A percentile compares a stretch with the other conserved stretches of the same genome.
phyloP scores from a whole-genome alignment of 2,329 filamentous ascomycete species.

The Colletotrichum trifolii region DNA sequence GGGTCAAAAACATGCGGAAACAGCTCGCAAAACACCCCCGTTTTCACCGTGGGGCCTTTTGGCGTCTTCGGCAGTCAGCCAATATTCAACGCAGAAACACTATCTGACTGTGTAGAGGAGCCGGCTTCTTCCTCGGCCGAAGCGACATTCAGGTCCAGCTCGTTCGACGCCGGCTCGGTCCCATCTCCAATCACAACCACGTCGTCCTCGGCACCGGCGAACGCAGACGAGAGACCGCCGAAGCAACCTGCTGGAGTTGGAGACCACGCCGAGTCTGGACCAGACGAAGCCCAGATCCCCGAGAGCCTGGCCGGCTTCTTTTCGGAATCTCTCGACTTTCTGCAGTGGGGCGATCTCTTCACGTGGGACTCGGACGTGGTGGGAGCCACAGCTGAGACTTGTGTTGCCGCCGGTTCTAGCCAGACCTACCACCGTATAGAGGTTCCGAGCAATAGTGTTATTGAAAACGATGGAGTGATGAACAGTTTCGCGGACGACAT shows the following conservation, averaged over 20 bases:
- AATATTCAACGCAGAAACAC: too few species aligned
- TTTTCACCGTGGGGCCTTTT: conserved; percentile 2
- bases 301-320: background rate
- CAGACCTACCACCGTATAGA: too few species aligned
- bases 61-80: background rate
- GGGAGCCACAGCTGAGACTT: background rate
- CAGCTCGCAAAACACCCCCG: background rate
- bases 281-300: background rate
- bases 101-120: background rate
- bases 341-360: conserved; percentile 17
- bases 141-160: background rate
- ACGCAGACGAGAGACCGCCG: background rate
- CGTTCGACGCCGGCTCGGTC: background rate
- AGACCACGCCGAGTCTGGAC: background rate
- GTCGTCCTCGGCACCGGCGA: background rate
- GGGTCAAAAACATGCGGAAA: background rate
- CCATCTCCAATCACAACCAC: background rate
- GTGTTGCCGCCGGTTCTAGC: too few species aligned
- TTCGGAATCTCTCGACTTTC: conserved; percentile 8
- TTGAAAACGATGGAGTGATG: background rate
- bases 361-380: background rate
- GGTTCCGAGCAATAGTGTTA: background rate
- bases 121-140: background rate
- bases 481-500: background rate
- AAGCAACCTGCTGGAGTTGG: background rate